phyloP scores from a whole-genome alignment of 768 basidiomycete genomes.

The Crucibulum laeve region DNA sequence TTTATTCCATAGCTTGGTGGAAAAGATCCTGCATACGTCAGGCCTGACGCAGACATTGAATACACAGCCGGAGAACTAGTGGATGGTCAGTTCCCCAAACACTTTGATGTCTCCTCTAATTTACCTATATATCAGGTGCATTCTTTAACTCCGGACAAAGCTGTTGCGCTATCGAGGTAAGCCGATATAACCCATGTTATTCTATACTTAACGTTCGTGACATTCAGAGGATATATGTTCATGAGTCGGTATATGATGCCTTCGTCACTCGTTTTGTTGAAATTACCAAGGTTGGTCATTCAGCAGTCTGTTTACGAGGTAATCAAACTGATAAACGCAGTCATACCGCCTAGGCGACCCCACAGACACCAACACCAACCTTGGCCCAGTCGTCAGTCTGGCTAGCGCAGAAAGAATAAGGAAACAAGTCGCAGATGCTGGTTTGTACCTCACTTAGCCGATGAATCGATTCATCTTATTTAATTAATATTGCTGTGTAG shows the following conservation, averaged over 20 bases:
- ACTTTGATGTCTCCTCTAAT: neutral
- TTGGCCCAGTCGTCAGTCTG: conserved; percentile 91
- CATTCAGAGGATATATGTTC: conserved; percentile 85
- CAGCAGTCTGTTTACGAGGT: too few relatives aligned
- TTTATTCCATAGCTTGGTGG: conserved; percentile 69
- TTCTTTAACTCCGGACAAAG: conserved; percentile 98
- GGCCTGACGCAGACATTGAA: conserved; percentile 78
- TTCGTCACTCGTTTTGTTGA: conserved; percentile 77
- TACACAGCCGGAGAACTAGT: conserved; percentile 85
- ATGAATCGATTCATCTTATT: neutral
- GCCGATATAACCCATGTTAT: conserved; percentile 6
- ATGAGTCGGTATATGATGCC: conserved; percentile 72
- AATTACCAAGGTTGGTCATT: conserved; percentile 55
- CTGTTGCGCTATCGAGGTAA: conserved; percentile 88
- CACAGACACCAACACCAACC: conserved; percentile 61
- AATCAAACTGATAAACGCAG: too few relatives aligned
- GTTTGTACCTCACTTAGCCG: conserved; percentile 33
- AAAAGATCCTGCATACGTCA: conserved; percentile 96
- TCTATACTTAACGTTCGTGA: neutral
- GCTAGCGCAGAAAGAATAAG: conserved; percentile 82
- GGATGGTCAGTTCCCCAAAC: conserved; percentile 55
- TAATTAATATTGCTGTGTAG: conserved; percentile 24
- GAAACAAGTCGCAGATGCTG: conserved; percentile 82
- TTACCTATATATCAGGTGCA: conserved; percentile 46
- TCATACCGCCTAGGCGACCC: conserved; percentile 87